phyloP scores from a whole-genome alignment of 78 protist species.

The Ministeria vibrans region DNA sequence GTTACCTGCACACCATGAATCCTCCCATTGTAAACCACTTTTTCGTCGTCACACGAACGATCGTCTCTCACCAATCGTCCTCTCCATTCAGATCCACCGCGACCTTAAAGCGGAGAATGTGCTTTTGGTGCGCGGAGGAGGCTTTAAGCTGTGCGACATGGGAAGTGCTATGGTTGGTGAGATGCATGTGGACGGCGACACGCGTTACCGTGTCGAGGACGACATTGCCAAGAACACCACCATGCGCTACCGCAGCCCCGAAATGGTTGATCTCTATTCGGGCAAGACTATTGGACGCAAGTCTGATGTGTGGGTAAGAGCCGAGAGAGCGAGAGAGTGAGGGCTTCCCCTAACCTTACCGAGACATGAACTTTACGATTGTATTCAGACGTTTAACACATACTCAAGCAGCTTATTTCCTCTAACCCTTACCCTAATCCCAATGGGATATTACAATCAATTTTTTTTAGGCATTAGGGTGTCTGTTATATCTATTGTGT shows the following conservation, averaged over 20 bases:
- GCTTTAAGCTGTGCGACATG: conserved; percentile 19
- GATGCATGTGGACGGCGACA: not conserved
- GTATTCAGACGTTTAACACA: not conserved
- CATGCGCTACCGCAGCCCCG: conserved; percentile 27
- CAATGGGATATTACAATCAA: not conserved
- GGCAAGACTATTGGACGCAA: not conserved
- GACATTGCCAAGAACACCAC: conserved; percentile 21
- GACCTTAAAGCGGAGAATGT: not conserved
- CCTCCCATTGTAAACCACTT: not conserved
- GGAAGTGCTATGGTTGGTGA: not conserved
- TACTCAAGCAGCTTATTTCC: not conserved
- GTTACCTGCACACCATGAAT: not conserved
- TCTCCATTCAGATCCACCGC: not conserved
- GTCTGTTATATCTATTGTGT: conserved; percentile 23
- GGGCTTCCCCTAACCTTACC: not conserved
- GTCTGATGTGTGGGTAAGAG: conserved; percentile 24
- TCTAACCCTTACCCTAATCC: not conserved
- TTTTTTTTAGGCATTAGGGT: conserved; percentile 17
- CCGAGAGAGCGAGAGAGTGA: not conserved
- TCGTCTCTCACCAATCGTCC: not conserved
- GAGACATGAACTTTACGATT: not conserved
- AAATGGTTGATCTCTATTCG: conserved; percentile 35
- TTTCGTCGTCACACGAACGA: not conserved
- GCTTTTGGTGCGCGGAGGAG: not conserved
- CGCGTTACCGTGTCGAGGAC: not conserved